A percentile compares a stretch with the other conserved stretches of the same genome.
Conservation (phyloP, 805 yeast species). For the Pichia nakasei region DNA sequence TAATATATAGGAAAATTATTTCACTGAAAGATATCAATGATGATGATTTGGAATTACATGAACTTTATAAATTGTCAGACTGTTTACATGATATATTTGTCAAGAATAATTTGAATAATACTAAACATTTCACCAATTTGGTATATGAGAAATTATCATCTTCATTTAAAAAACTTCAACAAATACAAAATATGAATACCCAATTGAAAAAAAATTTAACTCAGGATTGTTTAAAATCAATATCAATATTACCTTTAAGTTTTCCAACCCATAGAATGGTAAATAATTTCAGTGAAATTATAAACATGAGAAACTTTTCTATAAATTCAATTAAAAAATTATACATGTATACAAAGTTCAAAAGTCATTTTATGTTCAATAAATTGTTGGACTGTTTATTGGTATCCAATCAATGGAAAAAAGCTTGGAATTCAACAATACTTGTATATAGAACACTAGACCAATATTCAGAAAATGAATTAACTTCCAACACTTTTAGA, state of each 20-base stretch:
- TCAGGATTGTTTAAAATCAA: background rate
- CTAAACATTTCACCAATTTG: background rate
- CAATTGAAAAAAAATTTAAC: background rate
- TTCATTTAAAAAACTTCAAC: conserved; percentile 2
- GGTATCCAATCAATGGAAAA: conserved; percentile 6
- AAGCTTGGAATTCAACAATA: conserved; percentile 1
- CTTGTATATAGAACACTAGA: background rate
- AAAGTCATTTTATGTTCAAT: conserved; percentile 17
- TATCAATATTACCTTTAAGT: background rate
- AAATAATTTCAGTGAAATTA: background rate
- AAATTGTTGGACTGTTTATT: conserved; percentile 15
- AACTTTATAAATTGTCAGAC: background rate
- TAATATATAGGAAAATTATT: background rate
- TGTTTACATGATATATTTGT: background rate
- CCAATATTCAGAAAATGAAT: background rate
- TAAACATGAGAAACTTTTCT: background rate
- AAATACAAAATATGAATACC: background rate
- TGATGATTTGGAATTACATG: no score
- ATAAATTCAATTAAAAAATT: conserved; percentile 12
- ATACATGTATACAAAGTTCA: conserved; percentile 1
- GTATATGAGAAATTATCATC: background rate
- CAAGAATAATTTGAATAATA: background rate
- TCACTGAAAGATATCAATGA: background rate
- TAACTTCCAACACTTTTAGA: background rate
- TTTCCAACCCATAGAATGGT: no score